Percentiles rank a stretch among this genome's conserved stretches.
These are phyloP conservation scores for Rhodotorula toruloides DNA, from an alignment of 768 basidiomycete species.

Conservation along the genomic window DNA sequence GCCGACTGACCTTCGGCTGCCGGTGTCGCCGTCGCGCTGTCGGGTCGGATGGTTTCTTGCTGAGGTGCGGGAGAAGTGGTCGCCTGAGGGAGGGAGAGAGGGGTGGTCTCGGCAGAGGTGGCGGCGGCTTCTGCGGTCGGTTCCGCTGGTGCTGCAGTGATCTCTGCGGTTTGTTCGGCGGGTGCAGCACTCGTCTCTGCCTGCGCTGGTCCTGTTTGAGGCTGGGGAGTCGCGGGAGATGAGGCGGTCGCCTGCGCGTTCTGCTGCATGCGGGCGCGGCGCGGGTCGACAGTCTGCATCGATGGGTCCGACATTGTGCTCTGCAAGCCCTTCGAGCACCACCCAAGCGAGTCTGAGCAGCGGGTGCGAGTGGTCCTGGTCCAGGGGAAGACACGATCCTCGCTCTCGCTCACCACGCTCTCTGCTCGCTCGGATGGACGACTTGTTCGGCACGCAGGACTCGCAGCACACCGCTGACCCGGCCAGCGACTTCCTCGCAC, in stretches of 20 bases:
- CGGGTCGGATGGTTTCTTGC: neutral
- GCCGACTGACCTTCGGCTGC: no score
- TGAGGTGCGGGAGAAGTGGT: no score
- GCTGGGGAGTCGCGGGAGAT: neutral
- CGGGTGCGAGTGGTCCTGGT: no score
- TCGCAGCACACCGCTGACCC: neutral
- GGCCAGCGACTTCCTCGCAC: slow-evolving; percentile 35
- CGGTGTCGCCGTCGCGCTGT: no score
- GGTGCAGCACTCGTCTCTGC: neutral
- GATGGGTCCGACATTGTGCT: neutral
- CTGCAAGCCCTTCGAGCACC: neutral
- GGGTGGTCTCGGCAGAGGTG: neutral
- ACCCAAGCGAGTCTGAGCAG: no score
- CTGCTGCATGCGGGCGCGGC: neutral
- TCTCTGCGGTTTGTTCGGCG: no score
- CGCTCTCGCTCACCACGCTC: no score
- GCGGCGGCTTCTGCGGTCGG: neutral
- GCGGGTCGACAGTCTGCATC: neutral
- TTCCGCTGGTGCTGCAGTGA: no score
- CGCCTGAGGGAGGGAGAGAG: neutral
- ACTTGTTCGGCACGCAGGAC: slow-evolving; percentile 26
- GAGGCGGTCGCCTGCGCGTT: neutral
- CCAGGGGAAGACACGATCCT: no score
- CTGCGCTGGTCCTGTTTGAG: neutral
- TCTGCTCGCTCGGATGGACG: slow-evolving; percentile 32